Evolutionary conservation across 2,329 filamentous ascomycete genomes (phyloP), one percentile per base, ranked within the genome.

Genomic region (Monilinia polystroma): DNA sequence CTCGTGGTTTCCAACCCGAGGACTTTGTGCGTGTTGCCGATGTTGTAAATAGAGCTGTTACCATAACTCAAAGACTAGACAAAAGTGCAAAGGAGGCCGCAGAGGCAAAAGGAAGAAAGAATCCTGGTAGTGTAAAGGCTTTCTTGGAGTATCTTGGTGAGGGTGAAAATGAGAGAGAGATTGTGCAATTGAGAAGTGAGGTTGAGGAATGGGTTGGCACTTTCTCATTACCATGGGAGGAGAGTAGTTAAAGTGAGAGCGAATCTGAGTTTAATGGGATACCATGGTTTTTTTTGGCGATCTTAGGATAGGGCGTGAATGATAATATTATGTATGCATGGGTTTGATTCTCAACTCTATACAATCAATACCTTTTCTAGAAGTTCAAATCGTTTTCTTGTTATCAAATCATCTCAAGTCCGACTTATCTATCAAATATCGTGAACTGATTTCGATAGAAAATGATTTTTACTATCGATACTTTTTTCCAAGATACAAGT

Each of bases 11-110:
- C 78, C 86, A 85, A 72, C 89, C 93, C 75, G 87, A 90, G 66
- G 95, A 99, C 80, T 99, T 98, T 80, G 86, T 87, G 65, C 86
- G 91, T 20, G 91, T 96, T 18, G 92, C 91, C 18, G 90, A 92
- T 75, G 91, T 96, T 70, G 91, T 96, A 64, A 91, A 94, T 79
- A 87, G 91, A 58, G 90, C 90, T 11, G 92, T 96, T 57, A 87
- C 85, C 41, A 92, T 96, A 73, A 89, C 92, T 1, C 84, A 89
- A 72, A 86, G 90, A 68, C 81, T 96, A 56, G 89, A 93, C 79
- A 91, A 87, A 78, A 85, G 86, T 68, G 89, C 88, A 4, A 85
- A 85, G 73, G 87, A 90, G 73, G 84, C 85, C n/a, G 87, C 88
- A 14, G 84, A 88, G 77, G 85, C 88, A 68, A 86, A 84, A 73